phyloP scores from a whole-genome alignment of 2,329 filamentous ascomycete species.

The Podosphaera xanthii region DNA sequence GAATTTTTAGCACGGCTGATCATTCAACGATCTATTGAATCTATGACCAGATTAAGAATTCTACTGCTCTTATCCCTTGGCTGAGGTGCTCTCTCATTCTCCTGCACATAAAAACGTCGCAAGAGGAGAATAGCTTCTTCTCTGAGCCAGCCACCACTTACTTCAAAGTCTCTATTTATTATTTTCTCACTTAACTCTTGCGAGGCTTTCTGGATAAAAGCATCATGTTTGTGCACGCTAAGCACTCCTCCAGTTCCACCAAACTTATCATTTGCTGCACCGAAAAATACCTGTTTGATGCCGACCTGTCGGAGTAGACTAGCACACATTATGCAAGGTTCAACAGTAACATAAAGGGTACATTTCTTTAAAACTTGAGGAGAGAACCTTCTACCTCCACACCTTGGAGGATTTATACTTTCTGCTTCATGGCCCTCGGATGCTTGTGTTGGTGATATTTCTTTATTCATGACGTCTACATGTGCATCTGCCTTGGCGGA shows the following conservation, averaged over 20 bases:
- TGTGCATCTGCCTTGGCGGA: not conserved
- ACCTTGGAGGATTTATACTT: not conserved
- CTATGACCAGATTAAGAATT: slow-evolving; percentile 15
- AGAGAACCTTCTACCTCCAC: slow-evolving; percentile 1
- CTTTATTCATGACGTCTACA: slow-evolving; percentile 7
- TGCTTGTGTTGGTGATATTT: slow-evolving; percentile 23
- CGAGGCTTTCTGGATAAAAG: slow-evolving; percentile 1
- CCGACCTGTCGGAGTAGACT: slow-evolving; percentile 72
- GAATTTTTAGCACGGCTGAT: not conserved
- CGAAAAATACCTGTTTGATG: slow-evolving; percentile 81
- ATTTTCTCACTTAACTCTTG: slow-evolving; percentile 29
- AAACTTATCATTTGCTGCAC: slow-evolving; percentile 89
- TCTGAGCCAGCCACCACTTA: slow-evolving; percentile 67
- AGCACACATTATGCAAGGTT: slow-evolving; percentile 98
- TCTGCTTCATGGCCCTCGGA: too few species aligned
- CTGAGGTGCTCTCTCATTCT: slow-evolving; percentile 51
- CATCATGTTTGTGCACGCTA: slow-evolving; percentile 37
- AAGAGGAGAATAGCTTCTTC: slow-evolving; percentile 86
- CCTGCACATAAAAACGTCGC: slow-evolving; percentile 88
- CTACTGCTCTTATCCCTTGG: slow-evolving; percentile 16
- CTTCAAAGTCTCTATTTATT: slow-evolving; percentile 18
- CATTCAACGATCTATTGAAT: slow-evolving; percentile 3
- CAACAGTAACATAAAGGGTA: slow-evolving; percentile 86
- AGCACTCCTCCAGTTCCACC: slow-evolving; percentile 89
- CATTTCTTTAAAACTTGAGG: slow-evolving; percentile 44